Conservation (phyloP, 106 monocot species). For the Platanthera guangdongensis region DNA sequence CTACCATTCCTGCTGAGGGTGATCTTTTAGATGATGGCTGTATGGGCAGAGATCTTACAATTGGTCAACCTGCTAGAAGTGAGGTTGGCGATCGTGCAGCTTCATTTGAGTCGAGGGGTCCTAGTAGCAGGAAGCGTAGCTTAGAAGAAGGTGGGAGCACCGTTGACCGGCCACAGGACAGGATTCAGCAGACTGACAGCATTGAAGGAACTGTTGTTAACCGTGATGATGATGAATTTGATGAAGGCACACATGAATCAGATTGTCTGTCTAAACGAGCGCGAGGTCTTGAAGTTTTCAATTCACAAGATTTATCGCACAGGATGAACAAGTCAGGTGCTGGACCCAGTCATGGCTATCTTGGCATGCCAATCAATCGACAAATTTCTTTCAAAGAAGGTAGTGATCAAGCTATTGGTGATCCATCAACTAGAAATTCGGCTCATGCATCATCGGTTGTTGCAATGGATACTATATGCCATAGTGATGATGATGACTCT, state of each 20-base stretch:
- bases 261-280: conserved; percentile 53
- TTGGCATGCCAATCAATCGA: conserved; percentile 47
- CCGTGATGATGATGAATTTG: conserved; percentile 81
- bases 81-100: conserved; percentile 97
- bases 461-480: conserved; percentile 79
- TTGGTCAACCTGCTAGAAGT: conserved; percentile 95
- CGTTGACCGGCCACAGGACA: conserved; percentile 79
- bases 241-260: conserved; percentile 65
- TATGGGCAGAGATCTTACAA: conserved; percentile 84
- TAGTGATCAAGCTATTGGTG: conserved; percentile 35
- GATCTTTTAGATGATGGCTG: conserved; percentile 47
- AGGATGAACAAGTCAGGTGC: conserved; percentile 62
- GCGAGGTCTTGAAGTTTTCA: conserved; percentile 55
- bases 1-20: conserved; percentile 28
- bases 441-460: conserved; percentile 84
- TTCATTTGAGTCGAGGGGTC: conserved; percentile 93
- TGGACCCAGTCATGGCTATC: conserved; percentile 62
- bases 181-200: conserved; percentile 66
- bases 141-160: conserved; percentile 98
- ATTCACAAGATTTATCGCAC: conserved; percentile 22
- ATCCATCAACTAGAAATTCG: conserved; percentile 59
- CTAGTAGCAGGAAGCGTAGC: conserved; percentile 78
- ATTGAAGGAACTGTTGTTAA: conserved; percentile 93
- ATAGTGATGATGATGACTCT: conserved; percentile 56
- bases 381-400: conserved; percentile 44